A percentile compares a stretch with the other conserved stretches of the same genome.
phyloP scores from a whole-genome alignment of 176 grass and related monocot species.

The Oryza punctata region DNA sequence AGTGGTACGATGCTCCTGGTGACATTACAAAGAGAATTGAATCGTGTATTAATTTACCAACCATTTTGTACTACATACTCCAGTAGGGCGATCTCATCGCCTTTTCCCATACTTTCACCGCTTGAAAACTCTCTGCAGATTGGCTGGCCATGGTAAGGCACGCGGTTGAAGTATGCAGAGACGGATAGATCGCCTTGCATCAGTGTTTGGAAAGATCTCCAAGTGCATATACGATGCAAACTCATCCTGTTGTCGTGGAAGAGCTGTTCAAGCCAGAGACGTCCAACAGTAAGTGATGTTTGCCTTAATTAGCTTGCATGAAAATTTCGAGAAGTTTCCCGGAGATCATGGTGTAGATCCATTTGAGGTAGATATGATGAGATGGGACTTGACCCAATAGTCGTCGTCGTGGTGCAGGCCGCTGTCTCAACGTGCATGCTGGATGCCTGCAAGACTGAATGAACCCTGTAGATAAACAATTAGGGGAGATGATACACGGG shows the following conservation, averaged over 20 bases:
- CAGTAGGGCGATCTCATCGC: too few species aligned
- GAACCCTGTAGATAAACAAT: background rate
- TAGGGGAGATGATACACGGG: background rate
- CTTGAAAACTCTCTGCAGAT: too few species aligned
- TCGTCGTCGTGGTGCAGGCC: background rate
- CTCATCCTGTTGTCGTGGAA: background rate
- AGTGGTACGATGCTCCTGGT: too few species aligned
- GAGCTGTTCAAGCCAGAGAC: background rate
- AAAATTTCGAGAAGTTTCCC: background rate
- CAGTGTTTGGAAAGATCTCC: background rate
- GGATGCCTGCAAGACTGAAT: background rate
- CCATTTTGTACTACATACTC: too few species aligned
- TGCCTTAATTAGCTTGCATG: too few species aligned
- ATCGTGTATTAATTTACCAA: too few species aligned
- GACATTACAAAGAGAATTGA: too few species aligned
- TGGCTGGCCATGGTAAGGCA: too few species aligned
- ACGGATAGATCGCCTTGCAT: background rate
- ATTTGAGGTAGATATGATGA: background rate
- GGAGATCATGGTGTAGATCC: background rate
- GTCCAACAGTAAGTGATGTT: too few species aligned
- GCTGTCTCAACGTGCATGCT: background rate
- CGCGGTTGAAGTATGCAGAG: background rate
- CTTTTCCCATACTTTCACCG: too few species aligned
- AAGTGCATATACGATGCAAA: too few species aligned
- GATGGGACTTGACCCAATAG: background rate